Base-by-base conservation (phyloP, 2,329 filamentous ascomycete species). In the Didymella segeticola region DNA sequence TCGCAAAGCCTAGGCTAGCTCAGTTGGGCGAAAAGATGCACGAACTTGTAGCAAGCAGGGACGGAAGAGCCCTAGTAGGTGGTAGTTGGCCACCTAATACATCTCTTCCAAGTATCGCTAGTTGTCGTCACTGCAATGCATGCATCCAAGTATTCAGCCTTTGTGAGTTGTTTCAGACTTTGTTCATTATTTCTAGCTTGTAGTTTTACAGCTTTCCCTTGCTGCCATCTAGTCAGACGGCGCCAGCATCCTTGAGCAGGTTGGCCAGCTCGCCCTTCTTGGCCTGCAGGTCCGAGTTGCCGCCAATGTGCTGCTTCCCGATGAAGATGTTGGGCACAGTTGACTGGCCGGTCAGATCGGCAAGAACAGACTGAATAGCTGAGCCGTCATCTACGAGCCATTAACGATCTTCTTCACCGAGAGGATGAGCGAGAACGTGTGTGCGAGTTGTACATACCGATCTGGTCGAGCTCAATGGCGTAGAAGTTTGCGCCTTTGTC, bases 301-400 rank as follows among this genome's bases (percentile, higher is more conserved):
- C 95, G 60, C 95, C 95, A 75, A 99, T 96, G 79, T 97, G 93
- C 81, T 96, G 81, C 80, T 92, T 80, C 67, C 80, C 80, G 78
- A 99, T 98, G 82, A 90, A 98, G 80, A 96, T 89, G 82, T 98
- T 98, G 69, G 95, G 95, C 5, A 99, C 95, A 68, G 90, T 93
- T 70, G 87, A 83, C 83, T 99, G 95, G 75, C 84, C 82, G 52
- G 87, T 91, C 68, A 98, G 85, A 61, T 93, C 84, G 64, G 85
- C 77, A 57, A 99, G 89, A 22, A 92, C 91, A 62, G 86, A 82
- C 82, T 99, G 95, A 70, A 99, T 86, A 11, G 82, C 92, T 62
- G 79, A 75, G 62, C 95, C 93, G 72, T 98, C 93, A 61, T 88
- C 91, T 96, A 15, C n/a, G 20, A 10, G 19, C 15, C 19, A 22